Conservation (phyloP, 139 green algal genomes). For the Tetratostichococcus sp. region DNA sequence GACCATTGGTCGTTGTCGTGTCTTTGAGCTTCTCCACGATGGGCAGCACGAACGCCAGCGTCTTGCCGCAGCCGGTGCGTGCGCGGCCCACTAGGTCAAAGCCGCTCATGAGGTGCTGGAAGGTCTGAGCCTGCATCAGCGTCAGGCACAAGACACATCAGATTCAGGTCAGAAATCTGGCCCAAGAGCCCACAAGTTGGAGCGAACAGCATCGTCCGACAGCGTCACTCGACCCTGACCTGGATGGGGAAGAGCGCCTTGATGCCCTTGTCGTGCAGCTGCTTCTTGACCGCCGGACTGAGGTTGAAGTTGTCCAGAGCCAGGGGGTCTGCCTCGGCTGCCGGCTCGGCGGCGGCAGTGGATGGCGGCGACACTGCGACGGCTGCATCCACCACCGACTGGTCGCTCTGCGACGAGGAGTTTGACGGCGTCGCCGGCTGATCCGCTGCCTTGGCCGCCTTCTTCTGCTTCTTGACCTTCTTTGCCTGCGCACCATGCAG, state of each 20-base stretch:
- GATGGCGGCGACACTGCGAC: background rate
- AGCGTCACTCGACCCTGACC: background rate
- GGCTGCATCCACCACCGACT: background rate
- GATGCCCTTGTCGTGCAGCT: slow-evolving; percentile 80
- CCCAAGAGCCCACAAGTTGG: background rate
- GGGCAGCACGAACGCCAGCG: slow-evolving; percentile 94
- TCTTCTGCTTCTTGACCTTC: slow-evolving; percentile 23
- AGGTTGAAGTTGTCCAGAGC: slow-evolving; percentile 80
- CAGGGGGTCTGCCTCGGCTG: slow-evolving; percentile 35
- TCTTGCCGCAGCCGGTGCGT: slow-evolving; percentile 95
- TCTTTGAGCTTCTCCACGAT: slow-evolving; percentile 78
- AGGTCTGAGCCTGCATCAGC: slow-evolving; percentile 51
- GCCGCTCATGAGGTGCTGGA: slow-evolving; percentile 69
- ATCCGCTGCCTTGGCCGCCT: background rate
- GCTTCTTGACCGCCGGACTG: slow-evolving; percentile 55
- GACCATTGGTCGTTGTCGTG: background rate
- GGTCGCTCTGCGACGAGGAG: background rate
- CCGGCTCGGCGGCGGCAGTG: slow-evolving; percentile 3
- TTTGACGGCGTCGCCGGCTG: background rate
- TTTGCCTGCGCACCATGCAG: slow-evolving; percentile 12
- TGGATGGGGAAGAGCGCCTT: slow-evolving; percentile 93
- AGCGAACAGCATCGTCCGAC: background rate
- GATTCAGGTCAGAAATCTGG: no score
- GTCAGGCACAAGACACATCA: background rate
- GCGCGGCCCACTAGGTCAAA: slow-evolving; percentile 90